Evolutionary conservation across 768 basidiomycete species (phyloP).

Genomic region (Phaffia australis): DNA sequence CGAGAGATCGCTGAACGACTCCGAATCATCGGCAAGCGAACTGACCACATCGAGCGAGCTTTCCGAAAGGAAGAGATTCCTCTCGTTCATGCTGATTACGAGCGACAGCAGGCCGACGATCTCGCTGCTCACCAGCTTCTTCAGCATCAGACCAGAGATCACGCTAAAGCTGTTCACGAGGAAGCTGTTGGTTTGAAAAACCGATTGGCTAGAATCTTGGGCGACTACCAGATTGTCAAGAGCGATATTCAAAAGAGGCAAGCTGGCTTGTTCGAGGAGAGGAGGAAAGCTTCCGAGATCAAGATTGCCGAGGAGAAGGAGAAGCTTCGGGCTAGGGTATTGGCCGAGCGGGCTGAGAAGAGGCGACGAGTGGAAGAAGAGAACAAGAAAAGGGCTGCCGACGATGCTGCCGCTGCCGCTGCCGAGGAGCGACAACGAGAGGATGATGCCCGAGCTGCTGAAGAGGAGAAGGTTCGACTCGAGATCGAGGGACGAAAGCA

Average conservation of each 20-base stretch:
- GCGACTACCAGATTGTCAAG: constrained; percentile 53
- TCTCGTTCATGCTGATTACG: constrained; percentile 74
- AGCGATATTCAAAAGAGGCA: constrained; percentile 50
- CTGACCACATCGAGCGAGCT: constrained; percentile 91
- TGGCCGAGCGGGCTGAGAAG: constrained; percentile 51
- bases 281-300: constrained; percentile 48
- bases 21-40: constrained; percentile 70
- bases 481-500: constrained; percentile 31
- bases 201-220: constrained; percentile 59
- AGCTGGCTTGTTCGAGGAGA: constrained; percentile 55
- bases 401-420: constrained; percentile 7
- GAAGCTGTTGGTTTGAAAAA: constrained; percentile 63
- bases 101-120: constrained; percentile 69
- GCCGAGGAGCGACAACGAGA: constrained; percentile 27
- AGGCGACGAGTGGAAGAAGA: constrained; percentile 37
- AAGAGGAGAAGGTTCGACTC: constrained; percentile 27
- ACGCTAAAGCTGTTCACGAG: constrained; percentile 49
- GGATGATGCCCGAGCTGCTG: constrained; percentile 27
- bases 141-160: constrained; percentile 51
- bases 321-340: constrained; percentile 50
- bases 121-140: constrained; percentile 54
- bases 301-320: constrained; percentile 79
- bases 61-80: constrained; percentile 87
- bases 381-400: constrained; percentile 31
- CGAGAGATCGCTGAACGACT: constrained; percentile 69